Evolutionary conservation across 202 grass and related monocot species (phyloP), one percentile per base, ranked within the genome.

Genomic region (Zoysia matrella): DNA sequence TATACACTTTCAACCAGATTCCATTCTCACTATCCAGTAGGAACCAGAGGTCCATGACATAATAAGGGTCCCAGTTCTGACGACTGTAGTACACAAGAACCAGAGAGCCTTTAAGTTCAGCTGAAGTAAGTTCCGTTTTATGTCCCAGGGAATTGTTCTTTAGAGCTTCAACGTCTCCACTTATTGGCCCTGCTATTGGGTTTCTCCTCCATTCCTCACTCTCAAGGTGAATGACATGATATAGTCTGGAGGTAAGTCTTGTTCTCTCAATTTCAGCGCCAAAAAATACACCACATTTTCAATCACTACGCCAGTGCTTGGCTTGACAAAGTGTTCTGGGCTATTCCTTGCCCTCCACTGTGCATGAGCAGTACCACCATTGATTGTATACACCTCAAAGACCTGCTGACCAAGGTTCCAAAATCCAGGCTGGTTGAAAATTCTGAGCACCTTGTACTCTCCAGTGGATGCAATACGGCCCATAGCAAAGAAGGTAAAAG

Each of bases 301-400:
- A 11, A 53, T 30, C 3, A 53, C 75, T 11, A 7, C 1, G 2
- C 74, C 58, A 41, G 56, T 18, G 2, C 11, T 8, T 4, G 48
- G 42, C 61, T 65, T 13, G 0, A 78, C 30, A 12, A 67, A 11
- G 30, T 9, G 8, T 12, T 14, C 75, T 18, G 61, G 62, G 8
- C 62, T 16, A 13, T 12, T 4, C 47, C 12, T 0, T 5, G 14
- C 36, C 53, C 61, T 78, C 75, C 75, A 78, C 4, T 2, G 36
- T 4, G 61, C 48, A 43, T 43, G 12, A 18, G 0, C 36, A 0
- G 36, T 6, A 4, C 48, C 14, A 18, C 75, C 48, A 1, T 18
- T 78, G 61, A 78, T 11, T 3, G 75, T 78, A 8, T 53, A 53
- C 62, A 78, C 48, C 39, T 78, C 75, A 44, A 78, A 78, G 3